These are phyloP conservation scores for Pyrus betulifolia DNA, from an alignment of 306 rosid genomes.

Conservation along the genomic window DNA sequence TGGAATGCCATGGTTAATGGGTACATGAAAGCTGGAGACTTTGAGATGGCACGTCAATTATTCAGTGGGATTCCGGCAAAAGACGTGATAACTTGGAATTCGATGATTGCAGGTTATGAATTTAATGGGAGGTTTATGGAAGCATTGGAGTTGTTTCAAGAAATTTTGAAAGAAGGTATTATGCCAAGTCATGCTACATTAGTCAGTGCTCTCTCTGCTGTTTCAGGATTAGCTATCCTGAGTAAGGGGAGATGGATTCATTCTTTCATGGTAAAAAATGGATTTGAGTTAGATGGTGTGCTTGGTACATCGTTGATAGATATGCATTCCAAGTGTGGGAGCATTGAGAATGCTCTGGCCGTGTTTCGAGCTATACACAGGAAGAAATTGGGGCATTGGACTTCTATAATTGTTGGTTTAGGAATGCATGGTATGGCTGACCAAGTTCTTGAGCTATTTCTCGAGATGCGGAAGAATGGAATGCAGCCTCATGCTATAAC, in stretches of 20 bases:
- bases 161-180: constrained; percentile 31
- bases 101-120: constrained; percentile 46
- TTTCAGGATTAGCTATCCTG: constrained; percentile 35
- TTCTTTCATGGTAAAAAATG: constrained; percentile 39
- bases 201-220: constrained; percentile 36
- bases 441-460: constrained; percentile 38
- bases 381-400: constrained; percentile 60
- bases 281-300: constrained; percentile 42
- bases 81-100: constrained; percentile 46
- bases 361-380: constrained; percentile 24
- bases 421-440: constrained; percentile 59
- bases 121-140: constrained; percentile 35
- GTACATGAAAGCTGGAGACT: constrained; percentile 39
- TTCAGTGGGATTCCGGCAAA: constrained; percentile 35
- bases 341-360: constrained; percentile 35
- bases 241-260: constrained; percentile 49
- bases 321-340: constrained; percentile 57
- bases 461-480: constrained; percentile 34
- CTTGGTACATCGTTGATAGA: constrained; percentile 45
- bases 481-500: constrained; percentile 47
- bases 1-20: constrained; percentile 63
- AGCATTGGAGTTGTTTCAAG: constrained; percentile 30
- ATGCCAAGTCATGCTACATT: constrained; percentile 43
- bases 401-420: constrained; percentile 43
- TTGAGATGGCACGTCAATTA: constrained; percentile 27